phyloP scores from a whole-genome alignment of 2,329 filamentous ascomycete species.

The Orbilia ellipsospora region DNA sequence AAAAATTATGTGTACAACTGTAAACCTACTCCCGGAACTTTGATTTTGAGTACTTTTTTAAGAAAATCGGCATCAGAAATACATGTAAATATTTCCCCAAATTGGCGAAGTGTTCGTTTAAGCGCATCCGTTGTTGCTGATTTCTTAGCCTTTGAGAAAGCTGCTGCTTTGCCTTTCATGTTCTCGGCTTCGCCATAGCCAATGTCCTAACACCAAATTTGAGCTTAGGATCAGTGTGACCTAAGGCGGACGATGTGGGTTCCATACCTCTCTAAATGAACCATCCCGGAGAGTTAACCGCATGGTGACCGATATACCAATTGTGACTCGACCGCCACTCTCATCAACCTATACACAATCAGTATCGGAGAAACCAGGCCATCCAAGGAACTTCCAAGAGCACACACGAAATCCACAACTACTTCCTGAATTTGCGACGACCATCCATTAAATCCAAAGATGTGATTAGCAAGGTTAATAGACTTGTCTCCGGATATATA shows the following conservation, averaged over 20 bases:
- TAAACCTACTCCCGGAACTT: slow-evolving; percentile 63
- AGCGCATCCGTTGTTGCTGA: slow-evolving; percentile 94
- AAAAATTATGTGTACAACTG: background rate
- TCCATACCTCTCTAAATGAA: slow-evolving; percentile 82
- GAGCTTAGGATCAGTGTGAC: background rate
- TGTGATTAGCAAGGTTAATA: slow-evolving; percentile 92
- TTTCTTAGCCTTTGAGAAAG: slow-evolving; percentile 99
- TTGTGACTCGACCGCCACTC: slow-evolving; percentile 77
- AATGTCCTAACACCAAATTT: slow-evolving; percentile 72
- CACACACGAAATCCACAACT: slow-evolving; percentile 84
- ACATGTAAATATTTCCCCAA: slow-evolving; percentile 96
- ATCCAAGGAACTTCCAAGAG: background rate
- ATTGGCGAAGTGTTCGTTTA: slow-evolving; percentile 88
- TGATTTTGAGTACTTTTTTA: slow-evolving; percentile 87
- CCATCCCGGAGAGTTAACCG: slow-evolving; percentile 90
- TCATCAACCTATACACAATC: slow-evolving; percentile 75
- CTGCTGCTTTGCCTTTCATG: slow-evolving; percentile 90
- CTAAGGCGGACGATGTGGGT: background rate
- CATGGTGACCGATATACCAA: slow-evolving; percentile 90
- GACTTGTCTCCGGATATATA: slow-evolving; percentile 97
- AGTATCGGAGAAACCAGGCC: slow-evolving; percentile 14
- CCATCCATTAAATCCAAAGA: slow-evolving; percentile 98
- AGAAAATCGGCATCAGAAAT: slow-evolving; percentile 97
- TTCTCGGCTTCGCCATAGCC: slow-evolving; percentile 98
- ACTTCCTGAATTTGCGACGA: slow-evolving; percentile 95